A percentile compares a stretch with the other conserved stretches of the same genome.
These are phyloP conservation scores for Epicoccum nigrum DNA, from an alignment of 2,329 filamentous ascomycete genomes.

Conservation along the genomic window DNA sequence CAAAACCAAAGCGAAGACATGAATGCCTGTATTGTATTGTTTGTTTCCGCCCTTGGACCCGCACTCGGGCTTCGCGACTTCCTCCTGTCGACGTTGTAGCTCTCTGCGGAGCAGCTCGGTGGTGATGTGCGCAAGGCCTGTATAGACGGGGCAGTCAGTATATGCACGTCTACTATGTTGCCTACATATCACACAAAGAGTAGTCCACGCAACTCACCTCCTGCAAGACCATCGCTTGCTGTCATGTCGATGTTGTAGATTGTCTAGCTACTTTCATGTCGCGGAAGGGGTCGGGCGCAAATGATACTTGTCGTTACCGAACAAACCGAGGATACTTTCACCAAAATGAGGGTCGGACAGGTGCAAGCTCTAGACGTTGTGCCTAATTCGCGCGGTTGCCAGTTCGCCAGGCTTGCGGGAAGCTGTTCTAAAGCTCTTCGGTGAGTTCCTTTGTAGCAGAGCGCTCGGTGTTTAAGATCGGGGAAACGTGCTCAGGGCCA, in stretches of 20 bases:
- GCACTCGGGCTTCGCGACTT: conserved; percentile 53
- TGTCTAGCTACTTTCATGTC: background rate
- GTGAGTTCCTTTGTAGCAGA: too few relatives aligned
- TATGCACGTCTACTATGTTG: background rate
- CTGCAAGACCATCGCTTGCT: conserved; percentile 17
- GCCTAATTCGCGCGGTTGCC: too few relatives aligned
- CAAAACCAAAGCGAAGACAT: conserved; percentile 64
- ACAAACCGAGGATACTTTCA: too few relatives aligned
- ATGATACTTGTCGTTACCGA: too few relatives aligned
- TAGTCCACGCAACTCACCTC: conserved; percentile 24
- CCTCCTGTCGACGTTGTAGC: conserved; percentile 55
- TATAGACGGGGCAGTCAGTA: conserved; percentile 21
- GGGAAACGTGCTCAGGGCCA: conserved; percentile 17
- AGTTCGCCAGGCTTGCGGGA: too few relatives aligned
- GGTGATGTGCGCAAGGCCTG: conserved; percentile 46
- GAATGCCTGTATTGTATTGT: conserved; percentile 61
- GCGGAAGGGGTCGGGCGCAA: too few relatives aligned
- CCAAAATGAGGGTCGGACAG: too few relatives aligned
- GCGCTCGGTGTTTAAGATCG: background rate
- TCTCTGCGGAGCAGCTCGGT: conserved; percentile 56
- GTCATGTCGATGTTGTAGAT: conserved; percentile 29
- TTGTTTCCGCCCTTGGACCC: conserved; percentile 56
- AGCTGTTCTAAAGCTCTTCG: too few relatives aligned
- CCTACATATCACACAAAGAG: background rate
- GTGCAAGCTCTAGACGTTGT: too few relatives aligned